These are phyloP conservation scores for Amphichorda felina DNA, from an alignment of 2,329 filamentous ascomycete genomes.

Conservation along the genomic window DNA sequence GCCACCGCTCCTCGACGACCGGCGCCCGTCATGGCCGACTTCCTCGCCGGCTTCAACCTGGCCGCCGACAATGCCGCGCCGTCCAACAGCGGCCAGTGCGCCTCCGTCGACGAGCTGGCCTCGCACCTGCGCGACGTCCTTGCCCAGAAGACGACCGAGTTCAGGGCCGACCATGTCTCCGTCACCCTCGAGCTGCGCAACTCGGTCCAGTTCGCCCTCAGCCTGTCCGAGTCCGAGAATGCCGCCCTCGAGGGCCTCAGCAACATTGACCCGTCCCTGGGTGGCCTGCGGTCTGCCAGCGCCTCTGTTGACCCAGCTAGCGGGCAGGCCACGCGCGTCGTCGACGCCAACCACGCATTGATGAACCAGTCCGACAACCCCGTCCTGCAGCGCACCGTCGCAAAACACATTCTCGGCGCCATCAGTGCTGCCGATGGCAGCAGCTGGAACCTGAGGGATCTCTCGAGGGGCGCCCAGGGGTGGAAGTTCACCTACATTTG, in stretches of 20 bases:
- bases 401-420: constrained; percentile 32
- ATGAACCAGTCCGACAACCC: constrained; percentile 36
- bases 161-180: constrained; percentile 36
- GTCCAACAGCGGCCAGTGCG: constrained; percentile 13
- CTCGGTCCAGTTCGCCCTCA: constrained; percentile 29
- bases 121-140: constrained; percentile 28
- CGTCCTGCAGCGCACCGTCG: constrained; percentile 33
- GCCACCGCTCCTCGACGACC: constrained; percentile 1
- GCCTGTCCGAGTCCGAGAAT: constrained; percentile 23
- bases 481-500: constrained; percentile 44
- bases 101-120: constrained; percentile 31
- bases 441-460: constrained; percentile 32
- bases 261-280: constrained; percentile 21
- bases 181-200: constrained; percentile 33
- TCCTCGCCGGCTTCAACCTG: constrained; percentile 23
- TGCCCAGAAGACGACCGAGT: constrained; percentile 28
- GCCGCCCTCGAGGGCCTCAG: constrained; percentile 17
- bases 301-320: constrained; percentile 5
- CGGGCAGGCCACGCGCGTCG: constrained; percentile 19
- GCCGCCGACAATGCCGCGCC: constrained; percentile 9
- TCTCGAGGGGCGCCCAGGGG: constrained; percentile 31
- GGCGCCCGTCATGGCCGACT: constrained; percentile 19
- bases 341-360: constrained; percentile 32
- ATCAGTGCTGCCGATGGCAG: constrained; percentile 34
- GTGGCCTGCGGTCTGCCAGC: constrained; percentile 12